Conservation (phyloP, 495 filamentous ascomycete species). For the Amphirosellinia nigrospora region DNA sequence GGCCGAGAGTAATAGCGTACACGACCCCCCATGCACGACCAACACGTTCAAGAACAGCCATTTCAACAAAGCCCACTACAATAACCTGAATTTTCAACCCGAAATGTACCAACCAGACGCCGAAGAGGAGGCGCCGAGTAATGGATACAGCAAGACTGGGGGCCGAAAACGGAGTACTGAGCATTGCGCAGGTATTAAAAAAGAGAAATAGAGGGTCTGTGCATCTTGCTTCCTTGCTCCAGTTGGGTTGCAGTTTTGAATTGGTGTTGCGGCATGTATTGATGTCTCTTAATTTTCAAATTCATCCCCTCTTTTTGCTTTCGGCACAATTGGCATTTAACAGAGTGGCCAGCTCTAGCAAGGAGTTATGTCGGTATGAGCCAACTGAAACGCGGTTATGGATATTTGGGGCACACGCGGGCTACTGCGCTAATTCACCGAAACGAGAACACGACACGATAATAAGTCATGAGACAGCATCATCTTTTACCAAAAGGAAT, state of each 20-base stretch:
- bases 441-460: slow-evolving; percentile 39
- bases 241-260: slow-evolving; percentile 34
- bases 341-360: slow-evolving; percentile 6
- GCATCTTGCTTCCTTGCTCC: slow-evolving; percentile 26
- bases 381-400: slow-evolving; percentile 29
- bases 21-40: slow-evolving; percentile 59
- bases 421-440: slow-evolving; percentile 32
- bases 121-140: slow-evolving; percentile 45
- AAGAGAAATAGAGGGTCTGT: slow-evolving; percentile 36
- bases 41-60: slow-evolving; percentile 66
- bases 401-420: slow-evolving; percentile 33
- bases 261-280: slow-evolving; percentile 29
- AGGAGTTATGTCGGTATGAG: slow-evolving; percentile 13
- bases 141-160: slow-evolving; percentile 31
- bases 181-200: slow-evolving; percentile 43
- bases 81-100: slow-evolving; percentile 84
- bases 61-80: slow-evolving; percentile 83
- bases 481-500: slow-evolving; percentile 17
- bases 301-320: slow-evolving; percentile 29
- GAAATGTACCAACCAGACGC: slow-evolving; percentile 60
- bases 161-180: slow-evolving; percentile 50
- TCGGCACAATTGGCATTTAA: slow-evolving; percentile 31
- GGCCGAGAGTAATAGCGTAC: slow-evolving; percentile 34
- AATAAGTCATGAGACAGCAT: slow-evolving; percentile 23
- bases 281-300: background rate